phyloP scores from a whole-genome alignment of 306 rosid species.

The Carpinus viminea region DNA sequence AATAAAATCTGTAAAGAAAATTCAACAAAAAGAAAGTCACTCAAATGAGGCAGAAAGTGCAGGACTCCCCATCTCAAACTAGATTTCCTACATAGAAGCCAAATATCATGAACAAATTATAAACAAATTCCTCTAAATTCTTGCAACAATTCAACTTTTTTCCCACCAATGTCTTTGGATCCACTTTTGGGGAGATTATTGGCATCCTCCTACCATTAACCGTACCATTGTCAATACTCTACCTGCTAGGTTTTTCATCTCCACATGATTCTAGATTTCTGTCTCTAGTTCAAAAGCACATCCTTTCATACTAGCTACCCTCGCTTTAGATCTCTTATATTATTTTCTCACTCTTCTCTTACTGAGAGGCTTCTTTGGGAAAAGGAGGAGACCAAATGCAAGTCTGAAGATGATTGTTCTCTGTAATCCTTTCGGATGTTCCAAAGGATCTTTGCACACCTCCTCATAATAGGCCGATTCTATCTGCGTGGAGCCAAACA shows the following conservation, averaged over 20 bases:
- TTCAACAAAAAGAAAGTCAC: neutral
- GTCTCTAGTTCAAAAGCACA: slow-evolving; percentile 16
- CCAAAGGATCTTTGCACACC: slow-evolving; percentile 93
- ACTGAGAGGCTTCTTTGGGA: slow-evolving; percentile 50
- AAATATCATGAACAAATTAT: slow-evolving; percentile 2
- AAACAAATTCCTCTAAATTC: neutral
- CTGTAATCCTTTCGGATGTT: slow-evolving; percentile 81
- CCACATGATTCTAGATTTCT: neutral
- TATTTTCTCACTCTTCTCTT: slow-evolving; percentile 27
- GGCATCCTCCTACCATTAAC: slow-evolving; percentile 10
- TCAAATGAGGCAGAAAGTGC: neutral
- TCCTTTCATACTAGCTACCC: neutral
- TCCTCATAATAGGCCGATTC: slow-evolving; percentile 84
- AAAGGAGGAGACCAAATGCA: slow-evolving; percentile 56
- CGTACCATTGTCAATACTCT: neutral
- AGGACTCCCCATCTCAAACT: neutral
- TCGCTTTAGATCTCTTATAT: neutral
- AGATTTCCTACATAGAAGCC: slow-evolving; percentile 38
- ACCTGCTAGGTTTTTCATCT: neutral
- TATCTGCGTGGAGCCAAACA: slow-evolving; percentile 94
- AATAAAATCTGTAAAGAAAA: too few species aligned
- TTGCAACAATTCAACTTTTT: neutral
- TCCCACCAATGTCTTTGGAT: neutral
- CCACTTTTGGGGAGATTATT: neutral
- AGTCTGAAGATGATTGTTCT: slow-evolving; percentile 53